Evolutionary conservation across 768 basidiomycete species (phyloP), one percentile per base, ranked within the genome.

Genomic region (Crassisporium funariophilum): DNA sequence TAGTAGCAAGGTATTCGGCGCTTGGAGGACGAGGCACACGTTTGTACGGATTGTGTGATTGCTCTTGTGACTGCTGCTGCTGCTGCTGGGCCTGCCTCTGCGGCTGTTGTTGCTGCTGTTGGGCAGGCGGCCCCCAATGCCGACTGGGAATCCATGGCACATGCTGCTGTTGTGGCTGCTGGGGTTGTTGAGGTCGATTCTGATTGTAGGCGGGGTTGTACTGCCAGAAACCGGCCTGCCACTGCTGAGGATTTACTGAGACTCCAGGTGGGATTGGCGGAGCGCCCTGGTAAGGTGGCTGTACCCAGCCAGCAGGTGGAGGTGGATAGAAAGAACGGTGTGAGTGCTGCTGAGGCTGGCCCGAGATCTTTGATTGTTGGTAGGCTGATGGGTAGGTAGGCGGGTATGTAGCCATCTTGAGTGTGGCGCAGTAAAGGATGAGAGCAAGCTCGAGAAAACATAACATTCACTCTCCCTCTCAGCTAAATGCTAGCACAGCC

Each of bases 1-100:
- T 62, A 3, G 77, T 78, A 3, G 76, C 74, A 61, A 84, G 78
- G 62, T 90, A 90, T 47, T 79, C 82, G 2, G 78, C 77, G 53
- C 83, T 83, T 4, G 84, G 79, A 0, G 76, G 75, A 34, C 74
- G 79, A n/a, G 80, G 75, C 9, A 71, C 57, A 15, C 82, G 80
- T 59, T 87, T 88, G 70, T 80, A 81, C 0, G 87, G 87, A 46
- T 86, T 83, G 52, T 64, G 72, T 4, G 55, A 52, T 2, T 58
- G 54, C 2, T 45, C 52, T 15, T 51, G 60, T 10, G 45, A 46
- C 16, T 52, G 41, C 46, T 50, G 60, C 47, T 47, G 58, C 46
- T 58, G 60, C 40, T 40, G 48, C 35, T 53, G 58, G 21, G 62
- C 59, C 47, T 58, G 63, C 34, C 56, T 59, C 44, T 47, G 58